Evolutionary conservation across 2,329 filamentous ascomycete species (phyloP).

Genomic region (Leptographium galeiforme): DNA sequence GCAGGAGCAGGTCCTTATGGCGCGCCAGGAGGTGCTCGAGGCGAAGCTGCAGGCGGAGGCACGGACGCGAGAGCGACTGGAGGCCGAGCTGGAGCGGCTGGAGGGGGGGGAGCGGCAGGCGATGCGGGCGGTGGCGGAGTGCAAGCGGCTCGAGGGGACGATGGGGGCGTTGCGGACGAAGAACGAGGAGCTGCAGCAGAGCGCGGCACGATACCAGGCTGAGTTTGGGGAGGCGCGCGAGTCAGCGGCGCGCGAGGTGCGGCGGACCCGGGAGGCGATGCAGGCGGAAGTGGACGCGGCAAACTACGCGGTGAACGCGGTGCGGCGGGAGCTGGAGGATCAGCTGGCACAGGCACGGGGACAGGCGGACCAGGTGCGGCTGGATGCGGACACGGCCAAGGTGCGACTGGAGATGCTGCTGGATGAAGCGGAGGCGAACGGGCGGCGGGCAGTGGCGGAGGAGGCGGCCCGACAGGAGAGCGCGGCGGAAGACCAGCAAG

Average conservation of each 20-base stretch:
- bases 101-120: slow-evolving; percentile 51
- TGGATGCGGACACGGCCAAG: slow-evolving; percentile 70
- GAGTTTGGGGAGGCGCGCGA: slow-evolving; percentile 79
- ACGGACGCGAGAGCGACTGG: slow-evolving; percentile 52
- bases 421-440: slow-evolving; percentile 63
- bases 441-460: slow-evolving; percentile 29
- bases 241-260: slow-evolving; percentile 63
- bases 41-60: slow-evolving; percentile 63
- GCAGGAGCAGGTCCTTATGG: slow-evolving; percentile 66
- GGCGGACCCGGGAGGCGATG: slow-evolving; percentile 65
- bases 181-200: slow-evolving; percentile 59
- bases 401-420: slow-evolving; percentile 73
- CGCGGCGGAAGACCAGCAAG: slow-evolving; percentile 60
- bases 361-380: slow-evolving; percentile 63
- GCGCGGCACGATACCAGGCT: slow-evolving; percentile 56
- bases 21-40: slow-evolving; percentile 68
- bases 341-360: slow-evolving; percentile 59
- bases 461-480: slow-evolving; percentile 48
- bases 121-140: slow-evolving; percentile 49
- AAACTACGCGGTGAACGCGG: slow-evolving; percentile 72
- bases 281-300: slow-evolving; percentile 72
- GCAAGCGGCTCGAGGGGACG: slow-evolving; percentile 43
- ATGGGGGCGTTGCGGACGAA: slow-evolving; percentile 48
- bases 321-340: slow-evolving; percentile 69
- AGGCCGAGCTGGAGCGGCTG: slow-evolving; percentile 52